Base-by-base conservation (phyloP, 345 rosid genomes). In the Moricandia arvensis region DNA sequence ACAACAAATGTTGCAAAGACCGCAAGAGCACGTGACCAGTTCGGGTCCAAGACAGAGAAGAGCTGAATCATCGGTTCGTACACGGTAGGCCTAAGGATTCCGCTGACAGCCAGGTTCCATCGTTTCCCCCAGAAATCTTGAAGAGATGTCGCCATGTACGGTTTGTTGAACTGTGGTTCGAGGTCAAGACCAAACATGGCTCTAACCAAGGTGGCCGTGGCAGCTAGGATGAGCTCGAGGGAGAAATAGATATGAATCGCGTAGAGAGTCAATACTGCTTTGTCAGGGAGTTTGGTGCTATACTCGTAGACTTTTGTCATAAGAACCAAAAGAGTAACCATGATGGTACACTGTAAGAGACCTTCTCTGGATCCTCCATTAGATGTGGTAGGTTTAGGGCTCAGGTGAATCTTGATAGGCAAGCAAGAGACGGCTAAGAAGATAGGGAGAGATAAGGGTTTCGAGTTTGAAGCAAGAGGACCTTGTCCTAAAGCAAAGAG, bases 91-190 rank as follows among this genome's bases (percentile, higher is more conserved):
- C 79, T 85, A 0, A 91, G 64, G 79, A 89, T 88, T 3, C 81
- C 29, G 0, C 84, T 27, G 64, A 88, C 93, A 85, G 74, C 79
- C 21, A 91, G 74, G 76, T 91, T 91, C 93, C 95, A 88, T 77
- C 91, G 78, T 31, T 59, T 76, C 5, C 95, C 93, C 97, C 91
- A 89, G 16, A 91, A 89, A 41, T 91, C 93, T 8, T 89, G 97
- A 0, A 91, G 82, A 0, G 97, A 88, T 0, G 95, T 82, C 0
- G 91, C 71, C 7, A 90, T 80, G 69, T 72, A 84, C 0, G 93
- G 93, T 70, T 85, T 69, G 31, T 88, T 64, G 84, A 88, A 86
- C 71, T 81, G 89, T 6, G 86, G 86, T 77, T 87, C 89, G 0
- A 87, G 82, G 81, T 82, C 82, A 0, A 82, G 31, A 7, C 83